A percentile compares a stretch with the other conserved stretches of the same genome.
These are phyloP conservation scores for Xerocomellus dryophilus DNA, from an alignment of 768 basidiomycete species.

Conservation along the genomic window DNA sequence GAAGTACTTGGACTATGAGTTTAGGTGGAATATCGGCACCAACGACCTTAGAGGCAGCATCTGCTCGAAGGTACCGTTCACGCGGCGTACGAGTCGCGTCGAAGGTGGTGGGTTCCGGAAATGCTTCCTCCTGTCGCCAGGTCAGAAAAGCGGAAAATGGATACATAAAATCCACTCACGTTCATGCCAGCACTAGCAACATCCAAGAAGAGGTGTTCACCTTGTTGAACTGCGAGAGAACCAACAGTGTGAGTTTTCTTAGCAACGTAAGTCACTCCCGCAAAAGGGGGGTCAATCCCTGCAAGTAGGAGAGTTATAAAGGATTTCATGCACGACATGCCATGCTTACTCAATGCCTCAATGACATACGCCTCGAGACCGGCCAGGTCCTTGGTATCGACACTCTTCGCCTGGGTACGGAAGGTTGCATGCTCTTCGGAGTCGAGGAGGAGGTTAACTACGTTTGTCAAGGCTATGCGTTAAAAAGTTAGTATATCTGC, in stretches of 20 bases:
- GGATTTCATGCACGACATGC: neutral
- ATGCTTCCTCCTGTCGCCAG: slow-evolving; percentile 44
- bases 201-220: slow-evolving; percentile 60
- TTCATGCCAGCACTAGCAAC: slow-evolving; percentile 53
- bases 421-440: slow-evolving; percentile 41
- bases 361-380: slow-evolving; percentile 54
- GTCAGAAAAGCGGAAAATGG: neutral
- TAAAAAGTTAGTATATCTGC: neutral
- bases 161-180: slow-evolving; percentile 42
- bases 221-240: slow-evolving; percentile 41
- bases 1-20: slow-evolving; percentile 60
- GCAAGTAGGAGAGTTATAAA: slow-evolving; percentile 2
- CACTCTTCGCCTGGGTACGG: slow-evolving; percentile 31
- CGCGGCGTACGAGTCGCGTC: slow-evolving; percentile 43
- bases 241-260: slow-evolving; percentile 45
- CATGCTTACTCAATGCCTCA: slow-evolving; percentile 65
- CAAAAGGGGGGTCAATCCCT: slow-evolving; percentile 75
- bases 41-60: slow-evolving; percentile 46
- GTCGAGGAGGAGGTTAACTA: slow-evolving; percentile 62
- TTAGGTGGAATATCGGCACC: slow-evolving; percentile 57
- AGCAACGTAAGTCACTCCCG: slow-evolving; percentile 60
- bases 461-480: slow-evolving; percentile 56
- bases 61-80: slow-evolving; percentile 47
- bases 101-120: slow-evolving; percentile 45
- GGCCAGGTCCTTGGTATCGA: slow-evolving; percentile 35